These are phyloP conservation scores for Croton laevigatus DNA, from an alignment of 441 rosid genomes.

Conservation along the genomic window DNA sequence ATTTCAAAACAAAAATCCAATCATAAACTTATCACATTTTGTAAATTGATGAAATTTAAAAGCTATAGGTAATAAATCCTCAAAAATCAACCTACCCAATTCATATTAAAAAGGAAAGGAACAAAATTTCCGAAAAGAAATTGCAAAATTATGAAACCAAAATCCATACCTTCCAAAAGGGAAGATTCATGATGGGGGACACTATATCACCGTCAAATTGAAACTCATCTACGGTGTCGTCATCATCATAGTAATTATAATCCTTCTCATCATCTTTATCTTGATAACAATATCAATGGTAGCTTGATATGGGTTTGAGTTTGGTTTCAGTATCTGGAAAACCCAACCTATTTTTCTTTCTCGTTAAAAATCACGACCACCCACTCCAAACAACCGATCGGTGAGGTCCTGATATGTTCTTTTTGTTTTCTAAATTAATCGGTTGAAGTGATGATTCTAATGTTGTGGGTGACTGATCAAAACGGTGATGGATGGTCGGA, in stretches of 20 bases:
- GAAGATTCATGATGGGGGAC: neutral
- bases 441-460: too few relatives aligned
- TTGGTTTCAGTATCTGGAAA: neutral
- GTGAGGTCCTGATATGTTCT: too few relatives aligned
- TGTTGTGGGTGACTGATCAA: too few relatives aligned
- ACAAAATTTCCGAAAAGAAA: neutral
- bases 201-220: conserved; percentile 12
- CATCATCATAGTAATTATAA: conserved; percentile 11
- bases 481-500: too few relatives aligned
- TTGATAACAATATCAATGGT: neutral
- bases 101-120: too few relatives aligned
- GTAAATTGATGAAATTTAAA: neutral
- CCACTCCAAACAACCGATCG: too few relatives aligned
- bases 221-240: conserved; percentile 14
- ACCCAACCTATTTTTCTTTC: too few relatives aligned
- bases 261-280: conserved; percentile 9
- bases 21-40: neutral
- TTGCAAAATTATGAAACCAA: neutral
- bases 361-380: too few relatives aligned
- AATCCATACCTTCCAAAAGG: conserved; percentile 23
- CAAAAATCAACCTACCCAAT: neutral
- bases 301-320: neutral
- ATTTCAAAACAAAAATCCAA: neutral
- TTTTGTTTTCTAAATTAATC: too few relatives aligned
- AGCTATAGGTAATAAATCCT: neutral